Base-by-base conservation (phyloP, 768 basidiomycete species). In the Pulveroboletus frians region DNA sequence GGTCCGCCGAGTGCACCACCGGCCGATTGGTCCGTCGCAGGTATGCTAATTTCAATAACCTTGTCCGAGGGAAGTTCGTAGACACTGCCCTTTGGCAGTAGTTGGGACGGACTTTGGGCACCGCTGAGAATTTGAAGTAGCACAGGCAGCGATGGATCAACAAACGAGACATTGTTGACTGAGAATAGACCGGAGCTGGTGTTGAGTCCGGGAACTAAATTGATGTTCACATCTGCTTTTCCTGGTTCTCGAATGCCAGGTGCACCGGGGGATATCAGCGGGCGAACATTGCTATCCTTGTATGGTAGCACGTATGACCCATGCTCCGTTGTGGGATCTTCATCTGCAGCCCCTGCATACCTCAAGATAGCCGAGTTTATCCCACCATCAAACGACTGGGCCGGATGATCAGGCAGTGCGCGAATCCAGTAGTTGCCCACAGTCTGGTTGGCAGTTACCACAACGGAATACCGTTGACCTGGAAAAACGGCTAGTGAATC, bases 401-500 rank as follows among this genome's bases (percentile, higher is more conserved):
- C 10, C 0, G 39, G 31, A 5, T 48, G 17, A 35, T 43, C 44
- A 5, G 54, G 17, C 14, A 69, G 58, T 1, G 71, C 67, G 15
- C 72, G 70, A 43, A 73, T 67, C 70, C 74, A 73, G 47, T 72
- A 75, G 50, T 73, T 74, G 32, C 53, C 65, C 14, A 69, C 46
- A 1, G 62, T 39, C 27, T 67, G 61, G 36, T 64, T 64, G 5
- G 68, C 70, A 26, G 51, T 51, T 8, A 76, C 55, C 5, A 77
- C 59, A 43, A 77, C 67, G 1, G 77, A 76, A 62, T 78, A 80
- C 14, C 79, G 72, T 60, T 80, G 79, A 3, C 67, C 76, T 1
- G 73, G 63, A 38, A 70, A 75, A 35, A 83, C 76, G 10, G 70
- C 63, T 26, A 77, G 59, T 6, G 64, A 65, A 47, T 77, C 73